phyloP scores from a whole-genome alignment of 192 early-diverging fungal genomes.

The Coemansia sp. region DNA sequence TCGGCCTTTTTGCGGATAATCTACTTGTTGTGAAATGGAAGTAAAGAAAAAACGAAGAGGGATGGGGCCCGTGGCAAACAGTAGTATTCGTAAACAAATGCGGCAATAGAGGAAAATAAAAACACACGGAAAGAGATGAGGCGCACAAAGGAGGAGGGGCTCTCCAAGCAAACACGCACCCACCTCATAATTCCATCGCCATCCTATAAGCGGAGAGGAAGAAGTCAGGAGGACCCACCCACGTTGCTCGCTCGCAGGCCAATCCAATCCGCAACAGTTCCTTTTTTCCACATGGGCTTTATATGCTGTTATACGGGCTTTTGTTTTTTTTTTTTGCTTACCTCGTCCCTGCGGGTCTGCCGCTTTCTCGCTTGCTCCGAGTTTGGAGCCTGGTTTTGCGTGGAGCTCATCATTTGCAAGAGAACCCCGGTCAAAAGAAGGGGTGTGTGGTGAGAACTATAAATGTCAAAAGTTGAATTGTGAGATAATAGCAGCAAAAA shows the following conservation, averaged over 20 bases:
- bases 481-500: neutral
- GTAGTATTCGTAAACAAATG: neutral
- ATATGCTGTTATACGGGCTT: no score
- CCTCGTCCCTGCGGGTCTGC: conserved; percentile 52
- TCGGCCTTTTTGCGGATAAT: conserved; percentile 76
- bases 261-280: no score
- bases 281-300: no score
- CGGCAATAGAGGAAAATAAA: neutral
- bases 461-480: neutral
- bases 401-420: conserved; percentile 43
- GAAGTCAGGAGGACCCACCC: no score
- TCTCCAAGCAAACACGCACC: no score
- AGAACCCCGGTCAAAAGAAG: neutral
- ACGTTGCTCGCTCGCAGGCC: no score
- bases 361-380: conserved; percentile 51
- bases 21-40: conserved; percentile 21
- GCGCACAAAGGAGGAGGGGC: no score
- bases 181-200: no score
- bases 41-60: neutral
- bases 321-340: conserved; percentile 8
- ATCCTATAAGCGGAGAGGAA: no score
- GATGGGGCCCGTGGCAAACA: neutral
- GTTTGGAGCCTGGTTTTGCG: conserved; percentile 28
- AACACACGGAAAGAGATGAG: no score
- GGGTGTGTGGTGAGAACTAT: neutral